Conservation (phyloP, 2,329 filamentous ascomycete genomes). For the Cadophora malorum region DNA sequence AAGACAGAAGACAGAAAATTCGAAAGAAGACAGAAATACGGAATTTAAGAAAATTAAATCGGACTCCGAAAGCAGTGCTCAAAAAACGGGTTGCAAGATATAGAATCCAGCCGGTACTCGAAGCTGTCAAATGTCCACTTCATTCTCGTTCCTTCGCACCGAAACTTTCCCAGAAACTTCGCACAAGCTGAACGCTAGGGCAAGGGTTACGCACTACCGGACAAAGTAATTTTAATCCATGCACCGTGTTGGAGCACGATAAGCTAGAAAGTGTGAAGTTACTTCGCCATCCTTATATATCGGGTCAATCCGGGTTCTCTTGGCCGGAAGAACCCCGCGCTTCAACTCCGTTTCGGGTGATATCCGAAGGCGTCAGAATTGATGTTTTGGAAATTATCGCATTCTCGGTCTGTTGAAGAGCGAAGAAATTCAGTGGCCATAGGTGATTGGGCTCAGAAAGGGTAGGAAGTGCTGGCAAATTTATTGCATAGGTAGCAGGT, state of each 20-base stretch:
- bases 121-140: background rate
- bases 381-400: background rate
- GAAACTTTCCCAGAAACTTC: conserved; percentile 1
- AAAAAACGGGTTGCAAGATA: background rate
- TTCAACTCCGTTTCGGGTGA: background rate
- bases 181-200: background rate
- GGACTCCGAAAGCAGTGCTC: background rate
- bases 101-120: background rate
- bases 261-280: conserved; percentile 6
- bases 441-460: background rate
- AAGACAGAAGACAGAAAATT: background rate
- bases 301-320: conserved; percentile 15
- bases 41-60: no score
- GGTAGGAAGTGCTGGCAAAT: background rate
- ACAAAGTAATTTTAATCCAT: conserved; percentile 3
- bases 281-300: conserved; percentile 16
- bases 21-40: background rate
- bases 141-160: background rate
- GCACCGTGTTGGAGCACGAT: conserved; percentile 8
- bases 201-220: background rate
- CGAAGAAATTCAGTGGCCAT: background rate
- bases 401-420: conserved; percentile 2
- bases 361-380: conserved; percentile 8
- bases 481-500: background rate
- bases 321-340: conserved; percentile 11